Evolutionary conservation across 345 rosid genomes (phyloP).

Genomic region (Salix caprea): DNA sequence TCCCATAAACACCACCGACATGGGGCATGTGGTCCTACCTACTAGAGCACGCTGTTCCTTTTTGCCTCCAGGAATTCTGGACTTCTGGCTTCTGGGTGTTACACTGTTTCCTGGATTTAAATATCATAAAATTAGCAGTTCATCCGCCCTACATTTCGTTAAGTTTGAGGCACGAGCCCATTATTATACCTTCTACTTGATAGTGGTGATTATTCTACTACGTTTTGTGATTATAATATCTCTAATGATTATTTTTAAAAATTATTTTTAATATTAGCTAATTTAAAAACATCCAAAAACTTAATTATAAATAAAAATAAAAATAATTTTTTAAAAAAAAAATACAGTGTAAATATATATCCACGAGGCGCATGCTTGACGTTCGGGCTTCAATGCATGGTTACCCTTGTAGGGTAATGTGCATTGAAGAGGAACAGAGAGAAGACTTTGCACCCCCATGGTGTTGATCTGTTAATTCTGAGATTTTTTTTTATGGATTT

Average conservation of each 20-base stretch:
- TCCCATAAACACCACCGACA: conserved; percentile 4
- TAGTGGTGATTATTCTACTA: neutral
- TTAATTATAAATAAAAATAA: no score
- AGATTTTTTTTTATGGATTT: neutral
- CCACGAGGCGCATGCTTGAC: neutral
- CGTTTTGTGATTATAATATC: neutral
- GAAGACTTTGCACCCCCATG: neutral
- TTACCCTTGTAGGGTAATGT: neutral
- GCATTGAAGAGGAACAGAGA: no score
- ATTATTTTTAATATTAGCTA: no score
- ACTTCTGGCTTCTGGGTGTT: neutral
- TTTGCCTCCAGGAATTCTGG: neutral
- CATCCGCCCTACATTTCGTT: neutral
- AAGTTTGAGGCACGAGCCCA: neutral
- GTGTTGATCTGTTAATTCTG: neutral
- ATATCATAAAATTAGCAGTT: neutral
- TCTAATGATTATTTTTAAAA: neutral
- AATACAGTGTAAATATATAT: no score
- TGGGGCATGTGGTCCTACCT: neutral
- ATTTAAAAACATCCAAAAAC: no score
- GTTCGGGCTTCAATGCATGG: neutral
- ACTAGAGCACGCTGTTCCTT: neutral
- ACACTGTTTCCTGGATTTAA: conserved; percentile 13
- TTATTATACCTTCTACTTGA: neutral
- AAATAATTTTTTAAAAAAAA: no score